A percentile compares a stretch with the other conserved stretches of the same genome.
Evolutionary conservation across 2,329 filamentous ascomycete genomes (phyloP).

Genomic region (Monosporascus ibericus): DNA sequence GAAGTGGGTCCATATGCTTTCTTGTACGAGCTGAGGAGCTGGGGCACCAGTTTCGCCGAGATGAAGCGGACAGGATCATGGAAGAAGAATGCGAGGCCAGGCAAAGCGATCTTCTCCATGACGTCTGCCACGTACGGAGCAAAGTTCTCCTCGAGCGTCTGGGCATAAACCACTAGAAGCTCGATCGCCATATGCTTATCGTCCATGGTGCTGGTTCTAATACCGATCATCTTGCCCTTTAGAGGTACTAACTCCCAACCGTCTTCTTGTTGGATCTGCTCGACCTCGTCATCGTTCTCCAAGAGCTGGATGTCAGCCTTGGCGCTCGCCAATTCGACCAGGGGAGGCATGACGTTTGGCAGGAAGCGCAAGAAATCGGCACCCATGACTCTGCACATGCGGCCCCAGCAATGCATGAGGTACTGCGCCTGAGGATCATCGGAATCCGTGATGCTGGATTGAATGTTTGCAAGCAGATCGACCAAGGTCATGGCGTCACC

Average conservation of each 20-base stretch:
- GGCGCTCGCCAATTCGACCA: conserved; percentile 83
- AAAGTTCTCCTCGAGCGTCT: conserved; percentile 88
- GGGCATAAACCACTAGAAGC: conserved; percentile 92
- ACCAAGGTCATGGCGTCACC: conserved; percentile 82
- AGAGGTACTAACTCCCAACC: conserved; percentile 96
- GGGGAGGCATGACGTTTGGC: conserved; percentile 85
- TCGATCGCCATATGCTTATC: conserved; percentile 99
- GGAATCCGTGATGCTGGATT: conserved; percentile 77
- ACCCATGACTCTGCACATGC: conserved; percentile 94
- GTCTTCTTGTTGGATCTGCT: conserved; percentile 87
- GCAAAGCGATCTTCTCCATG: conserved; percentile 93
- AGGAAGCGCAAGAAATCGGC: conserved; percentile 90
- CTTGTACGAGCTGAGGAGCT: conserved; percentile 90
- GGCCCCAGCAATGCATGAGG: conserved; percentile 96
- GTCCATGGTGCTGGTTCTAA: conserved; percentile 92
- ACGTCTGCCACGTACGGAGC: conserved; percentile 87
- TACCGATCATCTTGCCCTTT: conserved; percentile 97
- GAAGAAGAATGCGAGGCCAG: conserved; percentile 96
- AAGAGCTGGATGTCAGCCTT: conserved; percentile 96
- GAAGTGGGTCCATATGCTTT: conserved; percentile 80
- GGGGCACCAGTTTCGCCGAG: conserved; percentile 89
- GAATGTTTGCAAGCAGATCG: conserved; percentile 79
- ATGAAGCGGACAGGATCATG: conserved; percentile 95
- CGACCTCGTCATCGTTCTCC: conserved; percentile 90
- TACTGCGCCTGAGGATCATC: conserved; percentile 97